Evolutionary conservation across 2,329 filamentous ascomycete genomes (phyloP).

Genomic region (Apiospora koreana): DNA sequence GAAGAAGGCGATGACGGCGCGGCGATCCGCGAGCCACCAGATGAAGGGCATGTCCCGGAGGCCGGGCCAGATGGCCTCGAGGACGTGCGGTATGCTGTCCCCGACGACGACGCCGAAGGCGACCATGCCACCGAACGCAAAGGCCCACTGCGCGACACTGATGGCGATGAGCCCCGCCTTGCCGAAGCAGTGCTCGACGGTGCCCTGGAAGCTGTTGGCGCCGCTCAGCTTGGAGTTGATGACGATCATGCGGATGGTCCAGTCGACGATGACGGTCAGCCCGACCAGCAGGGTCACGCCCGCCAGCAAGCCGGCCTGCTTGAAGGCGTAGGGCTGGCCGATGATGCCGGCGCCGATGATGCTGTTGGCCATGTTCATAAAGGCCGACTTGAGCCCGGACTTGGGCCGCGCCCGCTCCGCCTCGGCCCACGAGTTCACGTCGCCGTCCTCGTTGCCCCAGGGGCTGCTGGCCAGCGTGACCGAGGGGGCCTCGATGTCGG

Average conservation of each 20-base stretch:
- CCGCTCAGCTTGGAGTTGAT: conserved; percentile 97
- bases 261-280: conserved; percentile 86
- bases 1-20: conserved; percentile 85
- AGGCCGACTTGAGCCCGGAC: conserved; percentile 82
- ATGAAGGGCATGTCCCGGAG: conserved; percentile 73
- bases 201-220: conserved; percentile 91
- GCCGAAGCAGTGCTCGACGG: conserved; percentile 94
- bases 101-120: conserved; percentile 97
- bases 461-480: conserved; percentile 63
- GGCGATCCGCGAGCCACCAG: conserved; percentile 78
- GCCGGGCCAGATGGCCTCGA: conserved; percentile 79
- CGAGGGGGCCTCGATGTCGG: conserved; percentile 72
- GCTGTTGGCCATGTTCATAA: conserved; percentile 99
- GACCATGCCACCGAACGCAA: conserved; percentile 98
- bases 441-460: conserved; percentile 37
- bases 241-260: conserved; percentile 96
- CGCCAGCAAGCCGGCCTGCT: conserved; percentile 82
- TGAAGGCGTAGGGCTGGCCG: conserved; percentile 93
- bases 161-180: conserved; percentile 86
- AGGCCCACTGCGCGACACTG: conserved; percentile 89
- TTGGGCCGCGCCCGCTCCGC: conserved; percentile 69
- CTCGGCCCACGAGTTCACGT: conserved; percentile 51
- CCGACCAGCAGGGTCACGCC: conserved; percentile 76
- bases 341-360: conserved; percentile 83
- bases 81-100: conserved; percentile 90